Evolutionary conservation across 177 flowering plant genomes (phyloP).

Genomic region (Vitis hybrid): DNA sequence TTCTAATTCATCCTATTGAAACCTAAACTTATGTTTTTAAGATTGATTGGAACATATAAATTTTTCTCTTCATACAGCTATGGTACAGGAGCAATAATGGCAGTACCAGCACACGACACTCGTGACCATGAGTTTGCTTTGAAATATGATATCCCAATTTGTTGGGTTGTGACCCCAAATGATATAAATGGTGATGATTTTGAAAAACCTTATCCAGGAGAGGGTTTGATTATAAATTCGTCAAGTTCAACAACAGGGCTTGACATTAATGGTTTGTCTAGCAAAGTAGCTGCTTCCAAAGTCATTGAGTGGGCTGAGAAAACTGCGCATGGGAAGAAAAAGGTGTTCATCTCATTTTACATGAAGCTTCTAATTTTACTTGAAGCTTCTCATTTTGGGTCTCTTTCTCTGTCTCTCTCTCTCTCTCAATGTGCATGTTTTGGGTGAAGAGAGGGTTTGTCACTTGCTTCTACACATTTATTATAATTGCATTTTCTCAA

Average conservation of each 20-base stretch:
- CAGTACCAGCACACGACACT: slow-evolving; percentile 95
- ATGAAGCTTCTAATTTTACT: neutral
- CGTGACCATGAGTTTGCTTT: slow-evolving; percentile 90
- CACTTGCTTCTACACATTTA: neutral
- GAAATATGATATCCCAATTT: slow-evolving; percentile 67
- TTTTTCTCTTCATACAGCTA: slow-evolving; percentile 50
- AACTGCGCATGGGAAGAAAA: slow-evolving; percentile 75
- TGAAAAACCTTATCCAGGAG: slow-evolving; percentile 64
- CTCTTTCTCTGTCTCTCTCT: neutral
- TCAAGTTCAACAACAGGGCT: slow-evolving; percentile 56
- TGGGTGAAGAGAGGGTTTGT: neutral
- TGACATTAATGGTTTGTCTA: slow-evolving; percentile 68
- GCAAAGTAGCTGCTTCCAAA: slow-evolving; percentile 66
- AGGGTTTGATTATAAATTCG: slow-evolving; percentile 70
- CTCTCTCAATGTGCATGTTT: too few species aligned
- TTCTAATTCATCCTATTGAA: neutral
- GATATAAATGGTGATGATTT: slow-evolving; percentile 29
- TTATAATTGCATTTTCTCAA: slow-evolving; percentile 6
- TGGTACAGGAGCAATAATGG: slow-evolving; percentile 99
- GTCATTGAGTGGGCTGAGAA: slow-evolving; percentile 84
- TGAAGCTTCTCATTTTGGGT: neutral
- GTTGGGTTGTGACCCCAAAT: slow-evolving; percentile 67
- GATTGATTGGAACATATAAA: neutral
- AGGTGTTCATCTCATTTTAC: slow-evolving; percentile 40
- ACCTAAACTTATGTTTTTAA: neutral